These are phyloP conservation scores for Onygenales sp. DNA, from an alignment of 2,329 filamentous ascomycete species.

Conservation along the genomic window DNA sequence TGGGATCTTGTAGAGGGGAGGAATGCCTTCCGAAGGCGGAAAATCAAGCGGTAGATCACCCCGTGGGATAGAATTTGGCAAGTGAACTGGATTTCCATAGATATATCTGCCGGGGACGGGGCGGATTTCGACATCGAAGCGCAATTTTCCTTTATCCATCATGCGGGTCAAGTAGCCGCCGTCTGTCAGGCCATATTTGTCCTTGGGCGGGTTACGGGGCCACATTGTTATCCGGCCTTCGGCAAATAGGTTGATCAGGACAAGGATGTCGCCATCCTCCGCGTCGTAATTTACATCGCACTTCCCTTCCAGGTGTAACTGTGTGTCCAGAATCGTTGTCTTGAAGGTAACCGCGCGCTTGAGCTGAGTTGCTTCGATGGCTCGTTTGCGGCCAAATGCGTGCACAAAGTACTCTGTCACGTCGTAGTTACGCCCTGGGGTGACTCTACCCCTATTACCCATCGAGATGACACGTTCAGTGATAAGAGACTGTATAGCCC, in stretches of 20 bases:
- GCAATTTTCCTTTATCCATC: slow-evolving; percentile 35
- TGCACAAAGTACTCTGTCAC: slow-evolving; percentile 33
- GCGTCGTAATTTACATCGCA: slow-evolving; percentile 26
- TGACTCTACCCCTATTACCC: slow-evolving; percentile 28
- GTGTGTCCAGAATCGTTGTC: slow-evolving; percentile 28
- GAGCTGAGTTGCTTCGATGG: slow-evolving; percentile 31
- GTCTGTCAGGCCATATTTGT: slow-evolving; percentile 38
- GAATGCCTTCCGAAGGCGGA: background rate
- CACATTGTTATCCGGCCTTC: slow-evolving; percentile 25
- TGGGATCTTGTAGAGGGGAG: slow-evolving; percentile 26
- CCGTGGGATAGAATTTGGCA: slow-evolving; percentile 20
- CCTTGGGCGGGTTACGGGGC: slow-evolving; percentile 31
- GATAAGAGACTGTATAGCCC: slow-evolving; percentile 32
- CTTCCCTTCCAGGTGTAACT: slow-evolving; percentile 23
- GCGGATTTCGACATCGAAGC: slow-evolving; percentile 32
- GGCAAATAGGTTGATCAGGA: slow-evolving; percentile 32
- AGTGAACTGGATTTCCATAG: slow-evolving; percentile 28
- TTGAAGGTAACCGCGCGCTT: slow-evolving; percentile 35
- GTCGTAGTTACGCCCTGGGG: slow-evolving; percentile 35
- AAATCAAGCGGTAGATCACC: slow-evolving; percentile 9
- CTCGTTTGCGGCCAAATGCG: slow-evolving; percentile 30
- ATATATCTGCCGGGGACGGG: slow-evolving; percentile 27
- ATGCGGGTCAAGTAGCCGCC: slow-evolving; percentile 37
- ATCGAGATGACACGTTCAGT: slow-evolving; percentile 31
- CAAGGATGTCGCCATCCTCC: slow-evolving; percentile 36